Evolutionary conservation across 2,329 filamentous ascomycete species (phyloP), one percentile per base, ranked within the genome.

Genomic region (Oidium heveae): DNA sequence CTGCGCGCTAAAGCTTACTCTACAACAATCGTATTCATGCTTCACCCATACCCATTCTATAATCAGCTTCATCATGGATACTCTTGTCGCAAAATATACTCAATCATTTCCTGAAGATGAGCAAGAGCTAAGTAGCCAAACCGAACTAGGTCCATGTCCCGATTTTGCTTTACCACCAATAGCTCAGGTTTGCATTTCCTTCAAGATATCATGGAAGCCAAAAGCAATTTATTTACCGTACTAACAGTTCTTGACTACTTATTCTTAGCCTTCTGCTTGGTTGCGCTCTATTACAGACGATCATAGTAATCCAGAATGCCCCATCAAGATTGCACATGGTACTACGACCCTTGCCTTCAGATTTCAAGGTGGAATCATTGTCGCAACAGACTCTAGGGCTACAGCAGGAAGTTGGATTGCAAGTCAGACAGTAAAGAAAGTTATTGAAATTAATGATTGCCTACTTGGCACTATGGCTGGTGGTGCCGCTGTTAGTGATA

Each of bases 391-490:
- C 72, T 98, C 91, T 57, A 81, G 91, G 71, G 91, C 91, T 57
- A 94, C 91, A 51, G 89, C 91, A 33, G 91, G 91, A 65, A 93
- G 91, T 77, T 98, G 91, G 91, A 98, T 98, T 70, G 91, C 91
- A 61, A 94, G 86, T 71, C 91, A 98, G 76, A 98, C 91, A 54
- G 91, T 98, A 66, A 98, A 98, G 80, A 98, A 98, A 77, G 91
- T 98, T 62, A 96, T 98, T 66, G 87, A 94, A 76, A 94, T 94
- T 75, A 94, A 94, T 74, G 86, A 76, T 70, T 84, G 82, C 69
- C 76, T 98, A 70, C 72, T 98, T 65, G 91, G 91, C 60, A 98
- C 91, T 62, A 94, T 98, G 89, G 91, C 91, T 59, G 91, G 91
- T 69, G 91, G 91, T 71, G 91, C 91, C 66, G 91, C 91, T 69